Base-by-base conservation (phyloP, 495 filamentous ascomycete genomes). In the Podospora pseudoanserina region DNA sequence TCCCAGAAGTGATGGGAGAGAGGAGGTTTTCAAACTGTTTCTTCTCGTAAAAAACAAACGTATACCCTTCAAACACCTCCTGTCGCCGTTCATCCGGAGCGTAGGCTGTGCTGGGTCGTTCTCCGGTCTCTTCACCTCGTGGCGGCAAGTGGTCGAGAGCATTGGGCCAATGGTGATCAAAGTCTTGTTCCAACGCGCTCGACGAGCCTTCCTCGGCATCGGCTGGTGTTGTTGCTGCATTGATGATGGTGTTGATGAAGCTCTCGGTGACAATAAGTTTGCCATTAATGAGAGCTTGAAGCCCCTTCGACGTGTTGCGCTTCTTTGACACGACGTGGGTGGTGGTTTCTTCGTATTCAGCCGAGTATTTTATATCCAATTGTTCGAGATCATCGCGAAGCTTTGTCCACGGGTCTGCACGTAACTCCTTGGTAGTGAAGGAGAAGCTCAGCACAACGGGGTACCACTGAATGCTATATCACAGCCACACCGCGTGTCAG, bases 251-350 rank as follows among this genome's bases (percentile, higher is more conserved):
- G 54, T 69, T 65, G 56, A 94, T 81, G 69, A 89, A 99, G 4
- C 84, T 84, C 59, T 92, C 86, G 9, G 89, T 87, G 15, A 97
- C 94, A 60, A 98, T 90, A 70, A 88, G 88, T 81, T 85, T 90
- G 15, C 85, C 93, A 70, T 94, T 90, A 62, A 97, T 88, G 26
- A 99, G 82, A n/a, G 92, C 94, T 73, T 96, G 93, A 4, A 98
- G 79, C 0, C 89, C 90, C 68, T 91, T 92, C 2, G 93, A 86
- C 0, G 91, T 93, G 78, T 99, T 99, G 55, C 95, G 86, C 78
- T 97, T 97, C 74, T 86, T 90, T 18, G 92, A 88, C 20, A 98
- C 88, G 20, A 96, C 90, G 76, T 99, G 94, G 0, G 94, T 96
- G 0, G 95, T 97, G 0, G 82, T 77, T 53, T 84, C 76, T 2